Conservation (phyloP, 2,329 filamentous ascomycete genomes). For the Microdochium bolleyi region DNA sequence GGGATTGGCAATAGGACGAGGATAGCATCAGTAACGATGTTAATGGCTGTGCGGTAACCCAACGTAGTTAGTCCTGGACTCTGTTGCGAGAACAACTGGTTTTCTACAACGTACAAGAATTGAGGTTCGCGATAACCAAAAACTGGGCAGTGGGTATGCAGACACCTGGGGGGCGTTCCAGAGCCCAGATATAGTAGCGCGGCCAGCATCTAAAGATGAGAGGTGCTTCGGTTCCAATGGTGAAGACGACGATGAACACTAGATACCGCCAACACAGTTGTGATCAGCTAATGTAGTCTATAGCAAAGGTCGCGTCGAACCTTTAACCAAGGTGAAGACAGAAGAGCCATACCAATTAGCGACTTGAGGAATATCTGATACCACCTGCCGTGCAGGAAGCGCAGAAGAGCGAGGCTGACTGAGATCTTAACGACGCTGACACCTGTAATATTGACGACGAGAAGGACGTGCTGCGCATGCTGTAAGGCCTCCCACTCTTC, state of each 20-base stretch:
- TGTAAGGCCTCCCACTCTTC: conserved; percentile 2
- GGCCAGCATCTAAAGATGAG: conserved; percentile 4
- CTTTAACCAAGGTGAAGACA: background rate
- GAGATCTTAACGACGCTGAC: conserved; percentile 7
- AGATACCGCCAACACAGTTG: background rate
- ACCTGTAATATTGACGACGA: conserved; percentile 3
- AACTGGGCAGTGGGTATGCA: background rate
- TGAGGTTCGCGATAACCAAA: background rate
- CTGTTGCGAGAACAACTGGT: background rate
- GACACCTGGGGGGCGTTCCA: background rate
- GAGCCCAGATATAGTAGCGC: background rate
- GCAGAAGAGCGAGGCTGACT: conserved; percentile 4
- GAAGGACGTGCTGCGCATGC: conserved; percentile 5
- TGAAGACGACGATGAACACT: conserved; percentile 4
- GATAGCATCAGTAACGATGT: conserved; percentile 4
- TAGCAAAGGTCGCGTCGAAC: background rate
- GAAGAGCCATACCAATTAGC: background rate
- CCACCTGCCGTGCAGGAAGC: conserved; percentile 4
- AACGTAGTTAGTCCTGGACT: background rate
- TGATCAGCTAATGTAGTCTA: background rate
- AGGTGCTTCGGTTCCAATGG: conserved; percentile 3
- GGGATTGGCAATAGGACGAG: conserved; percentile 5
- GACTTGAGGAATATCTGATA: conserved; percentile 3
- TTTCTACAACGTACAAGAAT: background rate
- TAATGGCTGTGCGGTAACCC: conserved; percentile 1